Evolutionary conservation across 2,329 filamentous ascomycete genomes (phyloP).

Genomic region (Pyrenochaeta sp.): DNA sequence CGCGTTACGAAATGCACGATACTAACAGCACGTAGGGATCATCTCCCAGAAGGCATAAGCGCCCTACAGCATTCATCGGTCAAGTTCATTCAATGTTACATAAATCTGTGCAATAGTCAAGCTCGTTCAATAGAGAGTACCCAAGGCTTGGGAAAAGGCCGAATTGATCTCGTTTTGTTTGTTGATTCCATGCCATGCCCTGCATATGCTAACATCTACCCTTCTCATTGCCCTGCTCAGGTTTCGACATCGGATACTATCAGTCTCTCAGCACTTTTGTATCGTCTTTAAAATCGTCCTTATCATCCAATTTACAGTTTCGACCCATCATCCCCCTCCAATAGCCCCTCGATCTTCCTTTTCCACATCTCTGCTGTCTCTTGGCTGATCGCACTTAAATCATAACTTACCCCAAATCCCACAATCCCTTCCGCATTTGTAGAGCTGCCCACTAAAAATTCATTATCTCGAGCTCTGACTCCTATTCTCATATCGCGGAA

Average conservation of each 20-base stretch:
- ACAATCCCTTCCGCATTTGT: slow-evolving; percentile 49
- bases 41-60: slow-evolving; percentile 51
- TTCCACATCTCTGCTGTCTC: slow-evolving; percentile 43
- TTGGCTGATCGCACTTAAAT: slow-evolving; percentile 49
- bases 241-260: no score
- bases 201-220: slow-evolving; percentile 22
- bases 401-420: slow-evolving; percentile 52
- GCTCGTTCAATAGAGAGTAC: slow-evolving; percentile 45
- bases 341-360: slow-evolving; percentile 37
- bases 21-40: slow-evolving; percentile 44
- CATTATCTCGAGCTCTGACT: slow-evolving; percentile 56
- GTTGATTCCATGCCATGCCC: neutral
- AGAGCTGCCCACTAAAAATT: slow-evolving; percentile 56
- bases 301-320: slow-evolving; percentile 20
- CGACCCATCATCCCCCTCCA: slow-evolving; percentile 32
- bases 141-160: slow-evolving; percentile 37
- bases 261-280: no score
- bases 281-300: no score
- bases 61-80: slow-evolving; percentile 35
- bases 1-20: neutral
- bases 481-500: slow-evolving; percentile 47
- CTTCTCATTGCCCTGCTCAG: slow-evolving; percentile 15
- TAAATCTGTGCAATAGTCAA: slow-evolving; percentile 54
- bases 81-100: slow-evolving; percentile 47
- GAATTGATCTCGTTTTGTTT: slow-evolving; percentile 30